These are phyloP conservation scores for Nymphaea colorata DNA, from an alignment of 164 flowering plant species.

Conservation along the genomic window DNA sequence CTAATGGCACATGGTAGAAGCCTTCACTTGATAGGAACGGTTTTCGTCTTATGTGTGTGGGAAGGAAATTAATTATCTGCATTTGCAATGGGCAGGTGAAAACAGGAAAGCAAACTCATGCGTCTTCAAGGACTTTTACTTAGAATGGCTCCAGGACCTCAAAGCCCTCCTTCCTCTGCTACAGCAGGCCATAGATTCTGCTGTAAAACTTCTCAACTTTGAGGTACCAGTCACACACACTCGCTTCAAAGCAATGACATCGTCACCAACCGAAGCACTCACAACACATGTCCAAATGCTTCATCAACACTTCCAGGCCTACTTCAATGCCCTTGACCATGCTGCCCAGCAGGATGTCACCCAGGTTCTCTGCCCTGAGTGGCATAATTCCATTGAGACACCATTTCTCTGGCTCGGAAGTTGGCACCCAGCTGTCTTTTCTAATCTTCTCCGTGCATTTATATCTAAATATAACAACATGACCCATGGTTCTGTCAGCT, in stretches of 20 bases:
- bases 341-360: slow-evolving; percentile 45
- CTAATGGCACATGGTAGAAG: no score
- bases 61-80: no score
- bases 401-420: slow-evolving; percentile 83
- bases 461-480: slow-evolving; percentile 11
- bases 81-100: no score
- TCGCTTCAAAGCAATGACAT: neutral
- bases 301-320: slow-evolving; percentile 47
- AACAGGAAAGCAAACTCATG: slow-evolving; percentile 21
- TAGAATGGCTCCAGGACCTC: slow-evolving; percentile 46
- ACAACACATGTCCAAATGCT: slow-evolving; percentile 26
- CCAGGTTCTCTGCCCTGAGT: slow-evolving; percentile 44
- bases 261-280: slow-evolving; percentile 18
- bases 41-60: no score
- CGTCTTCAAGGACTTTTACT: slow-evolving; percentile 49
- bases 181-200: slow-evolving; percentile 28
- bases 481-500: no score
- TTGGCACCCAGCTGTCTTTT: slow-evolving; percentile 65
- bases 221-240: neutral
- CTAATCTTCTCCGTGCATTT: slow-evolving; percentile 51
- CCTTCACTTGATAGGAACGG: no score
- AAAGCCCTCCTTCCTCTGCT: slow-evolving; percentile 42
- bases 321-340: slow-evolving; percentile 54
- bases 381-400: slow-evolving; percentile 53
- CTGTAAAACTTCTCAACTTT: slow-evolving; percentile 13